phyloP scores from a whole-genome alignment of 805 yeast genomes.

The Ogataea minuta region DNA sequence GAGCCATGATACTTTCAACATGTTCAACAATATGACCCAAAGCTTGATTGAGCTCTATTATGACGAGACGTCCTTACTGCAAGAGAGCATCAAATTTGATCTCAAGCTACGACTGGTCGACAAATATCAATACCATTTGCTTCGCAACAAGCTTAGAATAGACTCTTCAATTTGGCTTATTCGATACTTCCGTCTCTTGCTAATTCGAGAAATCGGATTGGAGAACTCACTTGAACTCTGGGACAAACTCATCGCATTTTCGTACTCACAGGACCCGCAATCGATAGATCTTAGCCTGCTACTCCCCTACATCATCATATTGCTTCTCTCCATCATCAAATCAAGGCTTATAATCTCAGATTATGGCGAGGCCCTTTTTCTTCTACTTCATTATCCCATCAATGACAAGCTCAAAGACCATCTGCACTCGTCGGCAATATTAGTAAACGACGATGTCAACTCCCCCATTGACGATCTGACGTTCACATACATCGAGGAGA shows the following conservation, averaged over 20 bases:
- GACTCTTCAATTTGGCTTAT: conserved; percentile 56
- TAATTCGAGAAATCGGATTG: conserved; percentile 48
- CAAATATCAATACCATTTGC: conserved; percentile 45
- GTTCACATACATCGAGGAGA: conserved; percentile 27
- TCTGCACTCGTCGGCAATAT: conserved; percentile 16
- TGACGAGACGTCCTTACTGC: conserved; percentile 41
- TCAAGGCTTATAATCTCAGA: conserved; percentile 46
- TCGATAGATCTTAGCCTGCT: conserved; percentile 32
- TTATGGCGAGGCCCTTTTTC: conserved; percentile 49
- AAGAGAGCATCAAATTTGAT: conserved; percentile 49
- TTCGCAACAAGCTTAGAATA: conserved; percentile 43
- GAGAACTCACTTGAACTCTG: conserved; percentile 38
- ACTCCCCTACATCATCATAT: conserved; percentile 41
- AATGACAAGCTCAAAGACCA: conserved; percentile 8
- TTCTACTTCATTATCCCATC: conserved; percentile 49
- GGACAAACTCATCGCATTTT: conserved; percentile 46
- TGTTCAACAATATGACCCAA: conserved; percentile 40
- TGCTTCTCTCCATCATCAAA: conserved; percentile 43
- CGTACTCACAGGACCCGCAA: conserved; percentile 18
- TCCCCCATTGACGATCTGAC: conserved; percentile 14
- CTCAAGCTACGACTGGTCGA: conserved; percentile 48
- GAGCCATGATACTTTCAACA: conserved; percentile 42
- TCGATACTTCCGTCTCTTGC: conserved; percentile 46
- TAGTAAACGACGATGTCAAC: conserved; percentile 13
- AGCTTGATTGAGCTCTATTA: conserved; percentile 37